Evolutionary conservation across 2,329 filamentous ascomycete species (phyloP).

Genomic region (Dothistroma septosporum): DNA sequence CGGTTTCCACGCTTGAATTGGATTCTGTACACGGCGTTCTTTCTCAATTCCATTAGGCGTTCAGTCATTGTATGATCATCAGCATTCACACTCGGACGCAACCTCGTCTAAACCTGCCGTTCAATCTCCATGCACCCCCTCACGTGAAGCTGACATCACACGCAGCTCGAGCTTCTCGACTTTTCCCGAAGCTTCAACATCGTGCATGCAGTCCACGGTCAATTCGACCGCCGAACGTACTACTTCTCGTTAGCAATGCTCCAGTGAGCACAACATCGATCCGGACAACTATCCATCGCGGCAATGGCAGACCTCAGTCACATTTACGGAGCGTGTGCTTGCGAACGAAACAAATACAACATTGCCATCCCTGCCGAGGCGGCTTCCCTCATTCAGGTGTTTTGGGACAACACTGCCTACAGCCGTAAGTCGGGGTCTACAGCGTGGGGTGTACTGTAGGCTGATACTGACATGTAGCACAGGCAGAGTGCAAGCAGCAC

Average conservation of each 20-base stretch:
- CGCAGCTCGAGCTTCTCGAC: neutral
- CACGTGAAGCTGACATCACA: neutral
- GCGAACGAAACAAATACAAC: constrained; percentile 78
- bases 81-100: neutral
- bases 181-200: neutral
- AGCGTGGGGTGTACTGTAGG: neutral
- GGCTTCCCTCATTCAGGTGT: constrained; percentile 59
- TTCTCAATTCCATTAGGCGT: neutral
- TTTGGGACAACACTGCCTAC: constrained; percentile 66
- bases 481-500: constrained; percentile 65
- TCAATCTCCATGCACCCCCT: neutral
- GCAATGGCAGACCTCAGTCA: constrained; percentile 21
- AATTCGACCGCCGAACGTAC: neutral
- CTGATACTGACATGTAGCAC: neutral
- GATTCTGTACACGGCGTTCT: neutral
- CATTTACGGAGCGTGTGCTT: constrained; percentile 75
- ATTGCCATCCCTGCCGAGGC: constrained; percentile 60
- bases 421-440: constrained; percentile 60
- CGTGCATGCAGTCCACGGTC: neutral
- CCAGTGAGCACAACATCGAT: neutral
- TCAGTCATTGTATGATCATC: neutral
- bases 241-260: neutral
- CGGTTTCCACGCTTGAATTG: constrained; percentile 41
- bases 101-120: neutral
- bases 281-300: neutral